Base-by-base conservation (phyloP, 345 rosid genomes). In the Rhodomyrtus tomentosa region DNA sequence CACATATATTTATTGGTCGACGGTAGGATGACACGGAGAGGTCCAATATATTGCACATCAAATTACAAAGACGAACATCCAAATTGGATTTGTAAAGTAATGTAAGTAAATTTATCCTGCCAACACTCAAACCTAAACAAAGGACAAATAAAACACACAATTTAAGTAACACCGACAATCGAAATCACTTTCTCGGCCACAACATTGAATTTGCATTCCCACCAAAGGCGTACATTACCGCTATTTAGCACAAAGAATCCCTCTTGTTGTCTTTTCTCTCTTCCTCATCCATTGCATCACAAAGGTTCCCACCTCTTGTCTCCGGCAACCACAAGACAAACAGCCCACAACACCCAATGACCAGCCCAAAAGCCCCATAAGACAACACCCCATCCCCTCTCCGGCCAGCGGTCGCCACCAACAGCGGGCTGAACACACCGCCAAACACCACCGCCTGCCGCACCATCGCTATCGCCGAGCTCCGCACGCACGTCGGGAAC, bases 401-500 rank as follows among this genome's bases (percentile, higher is more conserved):
- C 81, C 62, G 68, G 48, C 51, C 86, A 36, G 81, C 80, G 24
- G 20, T 51, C 1, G 87, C 84, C 52, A 88, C 85, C 45, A 86
- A 56, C 49, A 84, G 7, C 16, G 88, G 86, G 55, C 88, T 83
- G 55, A 89, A 56, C 2, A 22, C 73, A 2, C 87, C 90, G 8
- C 88, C 90, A 2, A 89, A 72, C 59, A 53, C 84, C 36, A 89
- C 7, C 10, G 89, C 93, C 55, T 91, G 95, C 85, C 90, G 84
- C 85, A 85, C 87, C 92, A 93, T 86, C 59, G 90, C 81, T 53
- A 89, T 84, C 5, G 90, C 90, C 21, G 85, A 86, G 88, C 91
- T 91, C 86, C 93, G 86, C 50, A 91, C 93, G 83, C 91, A 88
- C 2, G 93, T 91, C 0, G 95, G 92, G 84, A 92, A 93, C 89